Percentiles rank a stretch among this genome's conserved stretches.
Evolutionary conservation across 164 flowering plant genomes (phyloP).

Genomic region (Aristolochia californica): DNA sequence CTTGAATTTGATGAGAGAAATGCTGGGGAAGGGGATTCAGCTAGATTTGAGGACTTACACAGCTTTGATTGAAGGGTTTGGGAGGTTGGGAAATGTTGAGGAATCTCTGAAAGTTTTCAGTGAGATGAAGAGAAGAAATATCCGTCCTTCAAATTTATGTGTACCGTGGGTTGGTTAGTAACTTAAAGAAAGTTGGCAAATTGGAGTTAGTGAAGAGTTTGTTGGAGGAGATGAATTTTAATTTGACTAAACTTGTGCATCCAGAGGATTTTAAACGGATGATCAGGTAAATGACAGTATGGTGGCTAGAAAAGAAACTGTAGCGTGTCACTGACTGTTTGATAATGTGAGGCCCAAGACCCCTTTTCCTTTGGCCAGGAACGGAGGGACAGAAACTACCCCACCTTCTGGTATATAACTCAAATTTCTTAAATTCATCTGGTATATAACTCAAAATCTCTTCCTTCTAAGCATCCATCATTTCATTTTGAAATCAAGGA

Average conservation of each 20-base stretch:
- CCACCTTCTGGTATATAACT: too few species aligned
- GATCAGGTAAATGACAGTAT: slow-evolving; percentile 11
- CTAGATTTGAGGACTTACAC: slow-evolving; percentile 86
- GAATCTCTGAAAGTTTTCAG: slow-evolving; percentile 46
- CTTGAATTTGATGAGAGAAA: slow-evolving; percentile 35
- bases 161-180: slow-evolving; percentile 46
- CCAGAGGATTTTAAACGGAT: slow-evolving; percentile 51
- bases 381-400: too few species aligned
- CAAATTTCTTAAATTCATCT: too few species aligned
- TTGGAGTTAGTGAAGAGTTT: slow-evolving; percentile 37
- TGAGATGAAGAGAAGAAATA: slow-evolving; percentile 52
- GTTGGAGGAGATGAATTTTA: slow-evolving; percentile 49
- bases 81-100: slow-evolving; percentile 60
- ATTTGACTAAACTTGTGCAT: slow-evolving; percentile 33
- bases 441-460: too few species aligned
- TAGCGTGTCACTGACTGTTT: too few species aligned
- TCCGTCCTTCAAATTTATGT: slow-evolving; percentile 58
- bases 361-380: too few species aligned
- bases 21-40: slow-evolving; percentile 42
- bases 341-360: too few species aligned
- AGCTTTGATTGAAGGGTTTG: slow-evolving; percentile 68
- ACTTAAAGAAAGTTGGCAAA: slow-evolving; percentile 55
- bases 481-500: too few species aligned
- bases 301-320: too few species aligned
- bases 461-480: too few species aligned